Percentiles rank a stretch among this genome's conserved stretches.
These are phyloP conservation scores for Pilaira anomala DNA, from an alignment of 192 early-diverging fungal genomes.

Conservation along the genomic window DNA sequence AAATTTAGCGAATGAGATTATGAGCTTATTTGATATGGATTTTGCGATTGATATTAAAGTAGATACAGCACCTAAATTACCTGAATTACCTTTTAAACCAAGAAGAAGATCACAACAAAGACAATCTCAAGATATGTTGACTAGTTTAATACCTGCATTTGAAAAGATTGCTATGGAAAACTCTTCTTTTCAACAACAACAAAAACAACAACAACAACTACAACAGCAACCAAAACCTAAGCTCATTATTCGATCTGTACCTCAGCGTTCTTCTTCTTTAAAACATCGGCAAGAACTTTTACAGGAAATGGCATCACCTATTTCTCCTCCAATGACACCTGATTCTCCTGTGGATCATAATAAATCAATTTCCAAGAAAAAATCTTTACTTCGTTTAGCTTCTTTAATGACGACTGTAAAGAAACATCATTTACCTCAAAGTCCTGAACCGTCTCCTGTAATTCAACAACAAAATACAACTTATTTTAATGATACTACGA, in stretches of 20 bases:
- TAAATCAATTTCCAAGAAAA: not conserved
- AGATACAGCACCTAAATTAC: constrained; percentile 29
- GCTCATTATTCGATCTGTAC: not conserved
- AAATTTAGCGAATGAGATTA: constrained; percentile 33
- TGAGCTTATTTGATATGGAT: constrained; percentile 42
- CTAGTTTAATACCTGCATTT: constrained; percentile 15
- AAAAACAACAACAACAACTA: too few species aligned
- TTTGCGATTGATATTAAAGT: constrained; percentile 32
- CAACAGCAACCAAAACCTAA: not conserved
- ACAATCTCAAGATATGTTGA: constrained; percentile 16
- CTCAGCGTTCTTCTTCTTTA: constrained; percentile 19
- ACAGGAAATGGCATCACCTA: not conserved
- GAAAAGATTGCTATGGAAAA: constrained; percentile 11
- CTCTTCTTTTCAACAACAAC: too few species aligned
- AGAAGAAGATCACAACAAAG: constrained; percentile 8
- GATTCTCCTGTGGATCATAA: not conserved
- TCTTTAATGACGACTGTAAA: not conserved
- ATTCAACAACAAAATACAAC: not conserved
- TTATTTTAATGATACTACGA: not conserved
- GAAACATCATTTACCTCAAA: constrained; percentile 2
- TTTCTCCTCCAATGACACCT: constrained; percentile 1
- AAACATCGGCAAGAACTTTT: constrained; percentile 6
- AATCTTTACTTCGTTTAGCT: not conserved
- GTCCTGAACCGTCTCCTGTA: constrained; percentile 1
- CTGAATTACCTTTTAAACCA: constrained; percentile 29